Evolutionary conservation across 768 basidiomycete genomes (phyloP).

Genomic region (Cyathus striatus): DNA sequence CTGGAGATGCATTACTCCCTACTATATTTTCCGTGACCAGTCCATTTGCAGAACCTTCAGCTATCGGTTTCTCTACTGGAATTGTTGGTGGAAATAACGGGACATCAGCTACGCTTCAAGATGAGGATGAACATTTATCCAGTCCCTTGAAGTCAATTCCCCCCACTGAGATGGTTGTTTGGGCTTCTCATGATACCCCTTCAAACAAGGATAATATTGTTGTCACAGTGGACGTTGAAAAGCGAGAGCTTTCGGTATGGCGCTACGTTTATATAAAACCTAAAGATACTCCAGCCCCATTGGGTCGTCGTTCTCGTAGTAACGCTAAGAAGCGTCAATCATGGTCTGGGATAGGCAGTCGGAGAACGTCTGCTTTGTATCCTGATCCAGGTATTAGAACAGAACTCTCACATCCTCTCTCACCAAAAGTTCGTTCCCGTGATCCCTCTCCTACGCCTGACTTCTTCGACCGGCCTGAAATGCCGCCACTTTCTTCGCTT

Average conservation of each 20-base stretch:
- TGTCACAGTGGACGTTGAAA: slow-evolving; percentile 55
- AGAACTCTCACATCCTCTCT: slow-evolving; percentile 30
- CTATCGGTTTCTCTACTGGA: slow-evolving; percentile 62
- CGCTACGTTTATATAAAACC: slow-evolving; percentile 65
- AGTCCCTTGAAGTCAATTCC: slow-evolving; percentile 52
- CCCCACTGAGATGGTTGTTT: slow-evolving; percentile 61
- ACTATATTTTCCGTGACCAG: slow-evolving; percentile 78
- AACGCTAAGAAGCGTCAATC: slow-evolving; percentile 37
- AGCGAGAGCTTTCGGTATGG: slow-evolving; percentile 59
- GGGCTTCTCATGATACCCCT: slow-evolving; percentile 43
- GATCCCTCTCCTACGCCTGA: slow-evolving; percentile 29
- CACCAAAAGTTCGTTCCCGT: slow-evolving; percentile 26
- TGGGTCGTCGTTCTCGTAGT: slow-evolving; percentile 8
- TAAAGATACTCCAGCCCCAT: slow-evolving; percentile 28
- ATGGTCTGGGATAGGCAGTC: slow-evolving; percentile 25
- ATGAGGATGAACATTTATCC: slow-evolving; percentile 48
- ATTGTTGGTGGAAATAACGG: slow-evolving; percentile 47
- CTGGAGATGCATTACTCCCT: slow-evolving; percentile 66
- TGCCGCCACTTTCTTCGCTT: slow-evolving; percentile 40
- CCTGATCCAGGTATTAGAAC: slow-evolving; percentile 23
- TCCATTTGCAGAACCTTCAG: slow-evolving; percentile 69
- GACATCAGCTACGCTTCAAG: slow-evolving; percentile 34
- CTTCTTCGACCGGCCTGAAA: slow-evolving; percentile 31
- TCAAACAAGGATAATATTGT: slow-evolving; percentile 41
- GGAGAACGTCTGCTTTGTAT: slow-evolving; percentile 33